Percentiles rank a stretch among this genome's conserved stretches.
Evolutionary conservation across 371 early-diverging fungal genomes (phyloP).

Genomic region (Syncephalastrum monosporum): DNA sequence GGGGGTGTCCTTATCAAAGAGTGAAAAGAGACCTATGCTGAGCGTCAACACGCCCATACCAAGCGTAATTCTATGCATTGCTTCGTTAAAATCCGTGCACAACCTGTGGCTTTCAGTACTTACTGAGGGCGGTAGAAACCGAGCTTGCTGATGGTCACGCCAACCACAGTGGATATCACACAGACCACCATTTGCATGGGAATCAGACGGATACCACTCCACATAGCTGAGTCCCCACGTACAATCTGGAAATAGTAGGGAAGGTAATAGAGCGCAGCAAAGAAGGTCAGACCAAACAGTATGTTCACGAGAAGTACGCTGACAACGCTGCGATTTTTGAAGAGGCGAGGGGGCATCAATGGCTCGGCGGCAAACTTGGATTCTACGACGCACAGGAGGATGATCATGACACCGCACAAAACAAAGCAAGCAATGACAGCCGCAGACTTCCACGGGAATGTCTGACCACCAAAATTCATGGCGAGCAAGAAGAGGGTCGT

Average conservation of each 20-base stretch:
- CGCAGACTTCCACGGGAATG: slow-evolving; percentile 58
- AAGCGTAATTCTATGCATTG: slow-evolving; percentile 18
- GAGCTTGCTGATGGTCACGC: slow-evolving; percentile 42
- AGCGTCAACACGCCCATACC: slow-evolving; percentile 40
- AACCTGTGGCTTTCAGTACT: neutral
- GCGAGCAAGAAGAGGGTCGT: slow-evolving; percentile 40
- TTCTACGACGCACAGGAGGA: slow-evolving; percentile 42
- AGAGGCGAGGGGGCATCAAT: slow-evolving; percentile 53
- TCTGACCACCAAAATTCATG: slow-evolving; percentile 44
- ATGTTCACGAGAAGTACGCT: slow-evolving; percentile 45
- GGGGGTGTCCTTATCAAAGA: slow-evolving; percentile 23
- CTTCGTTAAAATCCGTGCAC: neutral
- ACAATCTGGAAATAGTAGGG: slow-evolving; percentile 83
- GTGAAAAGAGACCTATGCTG: slow-evolving; percentile 29
- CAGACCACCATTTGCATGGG: slow-evolving; percentile 50
- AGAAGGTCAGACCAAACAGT: slow-evolving; percentile 56
- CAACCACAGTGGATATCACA: slow-evolving; percentile 31
- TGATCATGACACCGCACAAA: slow-evolving; percentile 39
- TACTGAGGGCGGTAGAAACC: slow-evolving; percentile 41
- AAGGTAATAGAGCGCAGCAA: slow-evolving; percentile 50
- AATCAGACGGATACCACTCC: slow-evolving; percentile 49
- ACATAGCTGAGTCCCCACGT: slow-evolving; percentile 47
- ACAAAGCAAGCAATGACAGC: slow-evolving; percentile 57
- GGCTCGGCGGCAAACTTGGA: slow-evolving; percentile 48
- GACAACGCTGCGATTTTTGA: slow-evolving; percentile 44